These are phyloP conservation scores for Lasiodiplodia gonubiensis DNA, from an alignment of 2,329 filamentous ascomycete species.

Conservation along the genomic window DNA sequence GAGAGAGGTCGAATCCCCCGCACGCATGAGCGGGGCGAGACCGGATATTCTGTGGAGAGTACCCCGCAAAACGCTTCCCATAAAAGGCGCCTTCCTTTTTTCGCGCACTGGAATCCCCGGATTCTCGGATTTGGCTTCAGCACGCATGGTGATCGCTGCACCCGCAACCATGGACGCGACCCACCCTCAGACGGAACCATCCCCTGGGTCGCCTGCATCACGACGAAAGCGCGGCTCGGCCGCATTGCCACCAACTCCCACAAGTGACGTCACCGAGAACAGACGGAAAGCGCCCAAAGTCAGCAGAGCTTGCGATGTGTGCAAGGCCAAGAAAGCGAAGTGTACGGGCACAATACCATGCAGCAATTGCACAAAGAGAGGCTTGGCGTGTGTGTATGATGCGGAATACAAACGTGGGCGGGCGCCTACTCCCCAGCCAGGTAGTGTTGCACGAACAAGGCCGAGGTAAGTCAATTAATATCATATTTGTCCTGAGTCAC, in stretches of 20 bases:
- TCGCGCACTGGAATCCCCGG: too few species aligned
- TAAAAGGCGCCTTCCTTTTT: background rate
- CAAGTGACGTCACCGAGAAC: background rate
- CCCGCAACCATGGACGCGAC: background rate
- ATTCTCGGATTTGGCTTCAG: background rate
- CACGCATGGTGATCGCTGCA: background rate
- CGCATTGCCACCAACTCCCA: background rate
- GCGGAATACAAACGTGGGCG: conserved; percentile 38
- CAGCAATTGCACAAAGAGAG: conserved; percentile 33
- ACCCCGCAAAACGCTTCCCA: background rate
- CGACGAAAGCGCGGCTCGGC: background rate
- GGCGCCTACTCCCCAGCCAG: conserved; percentile 34
- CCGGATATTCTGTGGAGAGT: too few species aligned
- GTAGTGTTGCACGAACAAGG: too few species aligned
- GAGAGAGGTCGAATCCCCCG: too few species aligned
- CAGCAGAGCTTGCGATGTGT: conserved; percentile 40
- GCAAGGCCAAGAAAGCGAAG: conserved; percentile 41
- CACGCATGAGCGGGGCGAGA: too few species aligned
- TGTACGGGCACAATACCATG: conserved; percentile 40
- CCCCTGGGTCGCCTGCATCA: background rate
- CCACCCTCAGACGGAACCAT: background rate
- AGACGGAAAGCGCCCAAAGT: conserved; percentile 35
- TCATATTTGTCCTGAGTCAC: too few species aligned
- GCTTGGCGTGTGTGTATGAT: conserved; percentile 36
- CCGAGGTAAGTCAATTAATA: too few species aligned